Percentiles rank a stretch among this genome's conserved stretches.
Evolutionary conservation across 106 monocot species (phyloP).

Genomic region (Apostasia shenzhenica): DNA sequence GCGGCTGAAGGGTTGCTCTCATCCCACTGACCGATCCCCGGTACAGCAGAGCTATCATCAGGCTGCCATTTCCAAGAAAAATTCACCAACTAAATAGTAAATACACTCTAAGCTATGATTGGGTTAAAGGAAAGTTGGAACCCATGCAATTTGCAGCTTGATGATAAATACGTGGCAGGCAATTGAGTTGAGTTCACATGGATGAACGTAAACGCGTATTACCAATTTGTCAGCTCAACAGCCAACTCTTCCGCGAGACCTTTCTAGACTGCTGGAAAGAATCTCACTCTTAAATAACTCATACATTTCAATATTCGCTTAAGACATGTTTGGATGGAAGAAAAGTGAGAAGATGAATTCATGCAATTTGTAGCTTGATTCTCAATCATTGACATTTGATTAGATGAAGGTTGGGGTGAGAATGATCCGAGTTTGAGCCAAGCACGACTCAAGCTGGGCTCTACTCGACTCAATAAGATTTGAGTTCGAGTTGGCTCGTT

Average conservation of each 20-base stretch:
- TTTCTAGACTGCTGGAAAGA: constrained; percentile 15
- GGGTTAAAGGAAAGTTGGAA: neutral
- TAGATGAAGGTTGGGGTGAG: too few species aligned
- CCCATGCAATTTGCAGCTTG: neutral
- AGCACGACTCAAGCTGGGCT: too few species aligned
- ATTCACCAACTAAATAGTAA: neutral
- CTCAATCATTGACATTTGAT: too few species aligned
- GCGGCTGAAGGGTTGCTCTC: constrained; percentile 45
- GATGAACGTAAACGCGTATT: neutral
- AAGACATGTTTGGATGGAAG: too few species aligned
- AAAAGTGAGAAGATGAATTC: too few species aligned
- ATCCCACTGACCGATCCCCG: constrained; percentile 86
- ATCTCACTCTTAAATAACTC: too few species aligned
- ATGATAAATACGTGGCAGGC: neutral
- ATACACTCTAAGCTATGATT: neutral
- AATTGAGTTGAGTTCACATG: too few species aligned
- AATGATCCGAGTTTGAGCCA: too few species aligned
- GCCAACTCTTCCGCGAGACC: constrained; percentile 17
- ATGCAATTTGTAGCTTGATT: too few species aligned
- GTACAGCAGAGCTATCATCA: constrained; percentile 44
- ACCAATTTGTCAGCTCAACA: constrained; percentile 37
- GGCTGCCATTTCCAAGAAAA: constrained; percentile 25
- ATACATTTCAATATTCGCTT: too few species aligned
- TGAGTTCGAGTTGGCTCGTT: too few species aligned
- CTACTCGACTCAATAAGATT: too few species aligned